phyloP scores from a whole-genome alignment of 208 protist species.

The Acanthamoeba castellanii region DNA sequence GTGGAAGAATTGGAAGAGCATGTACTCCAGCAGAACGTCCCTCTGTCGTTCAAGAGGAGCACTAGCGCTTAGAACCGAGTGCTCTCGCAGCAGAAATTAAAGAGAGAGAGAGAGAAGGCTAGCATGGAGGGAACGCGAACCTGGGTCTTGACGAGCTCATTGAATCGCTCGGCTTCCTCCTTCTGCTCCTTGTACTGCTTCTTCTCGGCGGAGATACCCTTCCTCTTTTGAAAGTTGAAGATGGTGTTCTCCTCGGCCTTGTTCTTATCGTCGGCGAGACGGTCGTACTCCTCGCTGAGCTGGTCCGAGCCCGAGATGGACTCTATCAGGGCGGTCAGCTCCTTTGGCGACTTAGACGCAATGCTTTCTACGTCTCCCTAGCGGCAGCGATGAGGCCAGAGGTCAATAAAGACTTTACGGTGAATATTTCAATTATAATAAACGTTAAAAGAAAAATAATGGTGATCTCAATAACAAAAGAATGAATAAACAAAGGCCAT shows the following conservation, averaged over 20 bases:
- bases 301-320: constrained; percentile 91
- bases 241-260: constrained; percentile 91
- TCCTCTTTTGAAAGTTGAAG: constrained; percentile 93
- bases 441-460: neutral
- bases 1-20: constrained; percentile 70
- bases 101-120: neutral
- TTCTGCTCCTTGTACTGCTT: constrained; percentile 96
- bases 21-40: constrained; percentile 18
- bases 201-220: constrained; percentile 93
- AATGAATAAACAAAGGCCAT: neutral
- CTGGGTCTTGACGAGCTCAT: constrained; percentile 70
- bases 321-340: constrained; percentile 98
- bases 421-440: neutral
- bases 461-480: neutral
- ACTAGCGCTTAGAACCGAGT: no score
- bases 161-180: constrained; percentile 95
- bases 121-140: neutral
- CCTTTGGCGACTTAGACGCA: constrained; percentile 94
- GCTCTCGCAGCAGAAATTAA: neutral
- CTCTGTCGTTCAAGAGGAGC: neutral
- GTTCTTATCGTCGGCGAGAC: constrained; percentile 75
- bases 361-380: constrained; percentile 98
- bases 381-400: neutral
- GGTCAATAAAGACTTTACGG: neutral
- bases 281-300: constrained; percentile 94